Conservation (phyloP, 2,329 filamentous ascomycete species). For the Exophiala xenobiotica region DNA sequence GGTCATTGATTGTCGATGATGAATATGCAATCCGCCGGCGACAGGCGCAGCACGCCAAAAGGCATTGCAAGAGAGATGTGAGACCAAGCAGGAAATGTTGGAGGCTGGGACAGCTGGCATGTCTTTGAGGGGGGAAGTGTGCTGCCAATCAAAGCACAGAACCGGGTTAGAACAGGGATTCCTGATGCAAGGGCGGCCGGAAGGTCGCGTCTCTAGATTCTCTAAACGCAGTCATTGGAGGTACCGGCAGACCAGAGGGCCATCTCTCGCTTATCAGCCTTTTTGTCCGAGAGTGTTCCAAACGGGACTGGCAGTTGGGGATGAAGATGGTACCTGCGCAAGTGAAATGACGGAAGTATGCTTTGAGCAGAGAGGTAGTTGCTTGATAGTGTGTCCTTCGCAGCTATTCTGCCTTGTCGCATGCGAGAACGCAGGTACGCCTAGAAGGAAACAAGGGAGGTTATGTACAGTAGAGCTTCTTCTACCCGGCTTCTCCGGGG, state of each 20-base stretch:
- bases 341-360: not conserved
- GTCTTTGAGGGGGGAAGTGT: constrained; percentile 11
- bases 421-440: constrained; percentile 20
- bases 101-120: constrained; percentile 27
- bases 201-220: constrained; percentile 19
- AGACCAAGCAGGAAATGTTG: constrained; percentile 27
- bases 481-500: constrained; percentile 28
- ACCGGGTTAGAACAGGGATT: constrained; percentile 20
- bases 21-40: not conserved
- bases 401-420: constrained; percentile 20
- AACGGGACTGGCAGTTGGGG: too few relatives aligned
- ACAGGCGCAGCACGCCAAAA: not conserved
- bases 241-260: not conserved
- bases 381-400: constrained; percentile 19
- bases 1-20: not conserved
- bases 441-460: constrained; percentile 10
- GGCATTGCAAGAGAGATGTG: constrained; percentile 17
- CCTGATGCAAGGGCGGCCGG: constrained; percentile 27
- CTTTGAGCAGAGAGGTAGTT: constrained; percentile 25
- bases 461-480: constrained; percentile 29
- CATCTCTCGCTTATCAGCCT: constrained; percentile 9
- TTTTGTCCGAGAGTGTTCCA: not conserved
- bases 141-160: constrained; percentile 23
- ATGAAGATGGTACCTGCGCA: not conserved
- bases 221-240: constrained; percentile 16